phyloP scores from a whole-genome alignment of 768 basidiomycete species.

The Amanita rubescens region DNA sequence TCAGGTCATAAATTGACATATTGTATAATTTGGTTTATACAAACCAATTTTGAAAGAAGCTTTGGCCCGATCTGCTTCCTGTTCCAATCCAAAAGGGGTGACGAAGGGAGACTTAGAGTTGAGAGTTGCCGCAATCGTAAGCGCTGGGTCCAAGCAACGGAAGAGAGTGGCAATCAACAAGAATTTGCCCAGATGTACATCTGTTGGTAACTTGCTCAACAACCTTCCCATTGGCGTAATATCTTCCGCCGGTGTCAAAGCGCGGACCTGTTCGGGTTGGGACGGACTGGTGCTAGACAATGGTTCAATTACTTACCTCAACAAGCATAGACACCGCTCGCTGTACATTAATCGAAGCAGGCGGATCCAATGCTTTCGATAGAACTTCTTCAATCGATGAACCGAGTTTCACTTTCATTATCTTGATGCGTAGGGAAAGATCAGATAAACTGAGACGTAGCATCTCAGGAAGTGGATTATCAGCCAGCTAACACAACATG shows the following conservation, averaged over 20 bases:
- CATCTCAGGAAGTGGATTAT: constrained; percentile 93
- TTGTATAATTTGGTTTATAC: constrained; percentile 20
- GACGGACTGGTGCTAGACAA: constrained; percentile 3
- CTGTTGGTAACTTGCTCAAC: constrained; percentile 87
- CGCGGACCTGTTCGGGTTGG: constrained; percentile 54
- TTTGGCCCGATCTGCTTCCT: constrained; percentile 83
- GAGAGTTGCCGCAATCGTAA: constrained; percentile 90
- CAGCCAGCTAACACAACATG: constrained; percentile 54
- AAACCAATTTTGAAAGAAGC: constrained; percentile 66
- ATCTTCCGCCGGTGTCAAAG: constrained; percentile 78
- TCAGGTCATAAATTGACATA: too few relatives aligned
- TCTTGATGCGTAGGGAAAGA: constrained; percentile 86
- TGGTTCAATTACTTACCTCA: constrained; percentile 44
- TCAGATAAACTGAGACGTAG: constrained; percentile 89
- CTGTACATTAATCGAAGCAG: constrained; percentile 78
- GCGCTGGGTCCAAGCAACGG: constrained; percentile 89
- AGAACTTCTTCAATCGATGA: constrained; percentile 86
- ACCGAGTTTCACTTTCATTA: constrained; percentile 84
- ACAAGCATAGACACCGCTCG: constrained; percentile 86
- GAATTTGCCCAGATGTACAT: constrained; percentile 95
- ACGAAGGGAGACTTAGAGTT: constrained; percentile 93
- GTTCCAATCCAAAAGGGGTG: constrained; percentile 79
- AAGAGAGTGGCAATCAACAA: constrained; percentile 79
- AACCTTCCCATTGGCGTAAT: constrained; percentile 92
- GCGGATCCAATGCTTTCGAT: constrained; percentile 84